Percentiles rank a stretch among this genome's conserved stretches.
These are phyloP conservation scores for Mycena citricolor DNA, from an alignment of 1,284 basidiomycete species.

Conservation along the genomic window DNA sequence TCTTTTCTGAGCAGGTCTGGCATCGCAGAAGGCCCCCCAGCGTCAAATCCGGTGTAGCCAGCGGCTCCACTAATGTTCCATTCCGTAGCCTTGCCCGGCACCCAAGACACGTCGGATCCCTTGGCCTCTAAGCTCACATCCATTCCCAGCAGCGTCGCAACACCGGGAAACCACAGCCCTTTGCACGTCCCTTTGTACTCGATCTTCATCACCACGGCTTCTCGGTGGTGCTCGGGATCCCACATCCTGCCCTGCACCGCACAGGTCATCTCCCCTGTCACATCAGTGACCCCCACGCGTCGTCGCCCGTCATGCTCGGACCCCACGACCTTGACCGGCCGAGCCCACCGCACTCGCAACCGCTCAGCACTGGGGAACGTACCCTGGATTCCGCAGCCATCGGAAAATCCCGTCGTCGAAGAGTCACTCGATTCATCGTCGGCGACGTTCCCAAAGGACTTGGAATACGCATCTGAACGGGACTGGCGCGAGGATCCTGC, in stretches of 20 bases:
- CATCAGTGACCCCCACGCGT: conserved; percentile 65
- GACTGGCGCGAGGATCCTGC: conserved; percentile 43
- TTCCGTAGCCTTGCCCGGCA: conserved; percentile 39
- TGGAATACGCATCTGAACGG: conserved; percentile 42
- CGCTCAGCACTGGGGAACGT: conserved; percentile 75
- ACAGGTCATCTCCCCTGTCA: conserved; percentile 64
- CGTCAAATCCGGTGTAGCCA: conserved; percentile 70
- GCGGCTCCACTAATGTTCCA: conserved; percentile 64
- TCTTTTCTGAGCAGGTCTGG: conserved; percentile 38
- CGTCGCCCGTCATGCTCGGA: conserved; percentile 51
- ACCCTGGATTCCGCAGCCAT: conserved; percentile 69
- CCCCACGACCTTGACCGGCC: conserved; percentile 53
- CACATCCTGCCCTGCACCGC: conserved; percentile 50
- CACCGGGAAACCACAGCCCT: conserved; percentile 77
- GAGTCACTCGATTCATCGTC: conserved; percentile 82
- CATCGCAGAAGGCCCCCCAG: conserved; percentile 32
- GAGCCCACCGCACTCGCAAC: conserved; percentile 75
- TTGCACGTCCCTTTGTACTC: conserved; percentile 72
- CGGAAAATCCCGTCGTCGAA: conserved; percentile 53
- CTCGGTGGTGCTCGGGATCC: conserved; percentile 37
- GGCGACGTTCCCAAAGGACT: conserved; percentile 69
- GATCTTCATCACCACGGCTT: conserved; percentile 66
- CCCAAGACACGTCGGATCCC: conserved; percentile 67
- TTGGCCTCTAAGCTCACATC: conserved; percentile 69
- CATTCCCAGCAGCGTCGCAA: conserved; percentile 77